Conservation (phyloP, 352 stramenopile species). For the Pythium phragmitis region DNA sequence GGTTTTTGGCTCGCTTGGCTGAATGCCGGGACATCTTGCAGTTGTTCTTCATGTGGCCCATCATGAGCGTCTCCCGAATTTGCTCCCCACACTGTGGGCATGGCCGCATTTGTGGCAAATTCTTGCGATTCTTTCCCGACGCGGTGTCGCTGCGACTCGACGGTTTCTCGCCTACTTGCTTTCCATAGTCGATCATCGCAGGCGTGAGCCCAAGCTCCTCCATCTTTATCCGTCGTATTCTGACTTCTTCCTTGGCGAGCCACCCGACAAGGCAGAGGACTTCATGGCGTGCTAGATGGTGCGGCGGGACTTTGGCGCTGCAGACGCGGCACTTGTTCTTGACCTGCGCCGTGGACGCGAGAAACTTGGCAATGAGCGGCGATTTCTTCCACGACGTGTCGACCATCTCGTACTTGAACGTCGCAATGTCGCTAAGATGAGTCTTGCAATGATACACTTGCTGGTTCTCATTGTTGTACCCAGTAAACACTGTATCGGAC, state of each 20-base stretch:
- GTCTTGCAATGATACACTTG: conserved; percentile 84
- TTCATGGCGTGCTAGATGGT: conserved; percentile 51
- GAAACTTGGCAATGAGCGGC: conserved; percentile 28
- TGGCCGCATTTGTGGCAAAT: conserved; percentile 36
- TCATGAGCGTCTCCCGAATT: conserved; percentile 64
- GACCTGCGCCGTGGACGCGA: conserved; percentile 25
- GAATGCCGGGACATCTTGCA: conserved; percentile 32
- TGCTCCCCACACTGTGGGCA: conserved; percentile 70
- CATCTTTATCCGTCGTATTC: conserved; percentile 40
- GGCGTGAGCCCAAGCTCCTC: conserved; percentile 35
- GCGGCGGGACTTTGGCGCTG: conserved; percentile 38
- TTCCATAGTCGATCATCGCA: conserved; percentile 40
- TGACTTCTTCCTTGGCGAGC: conserved; percentile 47
- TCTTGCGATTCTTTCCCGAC: conserved; percentile 31
- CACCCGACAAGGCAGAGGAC: conserved; percentile 59
- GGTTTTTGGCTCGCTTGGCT: conserved; percentile 31
- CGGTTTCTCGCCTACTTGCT: conserved; percentile 1
- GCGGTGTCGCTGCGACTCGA: conserved; percentile 10
- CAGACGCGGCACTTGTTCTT: conserved; percentile 65
- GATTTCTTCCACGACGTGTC: conserved; percentile 55
- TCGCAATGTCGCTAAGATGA: conserved; percentile 64
- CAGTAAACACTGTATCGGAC: conserved; percentile 75
- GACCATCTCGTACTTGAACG: conserved; percentile 62
- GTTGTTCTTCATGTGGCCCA: conserved; percentile 62
- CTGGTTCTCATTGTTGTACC: conserved; percentile 75